Percentiles rank a stretch among this genome's conserved stretches.
These are phyloP conservation scores for Gracilaria vermiculophylla DNA, from an alignment of 23 red algal genomes.

Conservation along the genomic window DNA sequence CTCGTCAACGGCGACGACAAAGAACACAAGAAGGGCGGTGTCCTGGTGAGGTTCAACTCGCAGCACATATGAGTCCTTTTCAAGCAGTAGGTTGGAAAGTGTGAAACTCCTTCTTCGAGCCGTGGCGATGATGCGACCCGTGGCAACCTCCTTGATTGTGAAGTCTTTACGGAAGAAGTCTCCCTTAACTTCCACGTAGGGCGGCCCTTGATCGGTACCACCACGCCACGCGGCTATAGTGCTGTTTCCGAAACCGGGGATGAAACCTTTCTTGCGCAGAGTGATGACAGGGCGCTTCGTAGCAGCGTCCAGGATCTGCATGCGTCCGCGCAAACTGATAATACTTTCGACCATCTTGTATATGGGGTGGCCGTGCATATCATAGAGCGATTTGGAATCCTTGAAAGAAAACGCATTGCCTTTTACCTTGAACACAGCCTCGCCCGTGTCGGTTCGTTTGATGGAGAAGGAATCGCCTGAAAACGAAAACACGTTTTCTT, in stretches of 20 bases:
- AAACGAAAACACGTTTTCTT: constrained; percentile 63
- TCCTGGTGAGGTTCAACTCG: constrained; percentile 49
- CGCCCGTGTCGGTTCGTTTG: constrained; percentile 44
- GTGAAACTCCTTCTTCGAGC: constrained; percentile 53
- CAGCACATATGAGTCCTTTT: constrained; percentile 63
- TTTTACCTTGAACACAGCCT: constrained; percentile 55
- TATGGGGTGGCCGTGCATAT: constrained; percentile 28
- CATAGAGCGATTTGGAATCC: constrained; percentile 63
- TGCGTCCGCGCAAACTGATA: constrained; percentile 53
- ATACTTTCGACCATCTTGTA: constrained; percentile 60
- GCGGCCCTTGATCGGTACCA: constrained; percentile 19
- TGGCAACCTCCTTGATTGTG: constrained; percentile 33
- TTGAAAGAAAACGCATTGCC: constrained; percentile 63
- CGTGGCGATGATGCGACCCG: constrained; percentile 36
- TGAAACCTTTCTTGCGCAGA: constrained; percentile 64
- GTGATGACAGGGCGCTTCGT: constrained; percentile 47
- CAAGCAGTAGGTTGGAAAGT: constrained; percentile 41
- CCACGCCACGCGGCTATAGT: constrained; percentile 70
- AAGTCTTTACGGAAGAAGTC: constrained; percentile 68
- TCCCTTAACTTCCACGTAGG: constrained; percentile 60
- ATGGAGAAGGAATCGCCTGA: constrained; percentile 64
- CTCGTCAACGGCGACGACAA: constrained; percentile 70
- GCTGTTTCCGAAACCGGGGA: constrained; percentile 54
- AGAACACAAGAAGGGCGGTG: constrained; percentile 61
- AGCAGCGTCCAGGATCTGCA: constrained; percentile 44